These are phyloP conservation scores for Mucor racemosus DNA, from an alignment of 371 early-diverging fungal genomes.

Conservation along the genomic window DNA sequence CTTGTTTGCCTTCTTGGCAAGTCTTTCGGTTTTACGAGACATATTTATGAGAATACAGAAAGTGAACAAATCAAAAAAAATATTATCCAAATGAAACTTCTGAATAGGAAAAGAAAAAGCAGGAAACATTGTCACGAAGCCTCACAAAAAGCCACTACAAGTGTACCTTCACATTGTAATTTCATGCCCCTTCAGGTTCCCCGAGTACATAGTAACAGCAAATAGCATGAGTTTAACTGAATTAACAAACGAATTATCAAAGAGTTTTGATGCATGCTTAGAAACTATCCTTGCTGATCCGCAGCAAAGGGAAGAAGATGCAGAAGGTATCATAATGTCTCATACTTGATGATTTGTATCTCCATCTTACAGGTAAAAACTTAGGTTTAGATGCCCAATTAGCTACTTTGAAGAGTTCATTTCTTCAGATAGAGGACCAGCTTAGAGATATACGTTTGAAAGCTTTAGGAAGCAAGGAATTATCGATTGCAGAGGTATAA, in stretches of 20 bases:
- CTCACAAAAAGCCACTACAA: slow-evolving; percentile 1
- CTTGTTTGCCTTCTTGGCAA: slow-evolving; percentile 26
- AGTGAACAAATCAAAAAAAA: slow-evolving; percentile 16
- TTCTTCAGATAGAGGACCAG: slow-evolving; percentile 34
- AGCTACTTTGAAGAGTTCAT: slow-evolving; percentile 23
- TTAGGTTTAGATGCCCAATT: slow-evolving; percentile 22
- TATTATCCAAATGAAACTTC: slow-evolving; percentile 1
- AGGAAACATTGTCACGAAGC: slow-evolving; percentile 9
- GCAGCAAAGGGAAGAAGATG: slow-evolving; percentile 25
- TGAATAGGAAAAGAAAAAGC: slow-evolving; percentile 6
- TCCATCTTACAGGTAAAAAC: neutral
- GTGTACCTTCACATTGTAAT: neutral
- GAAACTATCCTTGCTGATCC: slow-evolving; percentile 37
- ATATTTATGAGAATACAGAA: slow-evolving; percentile 6
- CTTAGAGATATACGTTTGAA: slow-evolving; percentile 36
- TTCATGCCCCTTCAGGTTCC: neutral
- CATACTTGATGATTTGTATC: neutral
- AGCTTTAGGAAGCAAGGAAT: slow-evolving; percentile 29
- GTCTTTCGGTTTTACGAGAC: slow-evolving; percentile 38
- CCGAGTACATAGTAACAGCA: no score
- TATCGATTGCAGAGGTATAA: slow-evolving; percentile 37
- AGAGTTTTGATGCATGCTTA: slow-evolving; percentile 37
- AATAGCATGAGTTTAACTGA: slow-evolving; percentile 14
- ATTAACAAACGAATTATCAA: slow-evolving; percentile 29
- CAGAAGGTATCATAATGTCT: slow-evolving; percentile 3